A percentile compares a stretch with the other conserved stretches of the same genome.
Evolutionary conservation across 495 filamentous ascomycete species (phyloP).

Genomic region (Elaphomyces granulatus): DNA sequence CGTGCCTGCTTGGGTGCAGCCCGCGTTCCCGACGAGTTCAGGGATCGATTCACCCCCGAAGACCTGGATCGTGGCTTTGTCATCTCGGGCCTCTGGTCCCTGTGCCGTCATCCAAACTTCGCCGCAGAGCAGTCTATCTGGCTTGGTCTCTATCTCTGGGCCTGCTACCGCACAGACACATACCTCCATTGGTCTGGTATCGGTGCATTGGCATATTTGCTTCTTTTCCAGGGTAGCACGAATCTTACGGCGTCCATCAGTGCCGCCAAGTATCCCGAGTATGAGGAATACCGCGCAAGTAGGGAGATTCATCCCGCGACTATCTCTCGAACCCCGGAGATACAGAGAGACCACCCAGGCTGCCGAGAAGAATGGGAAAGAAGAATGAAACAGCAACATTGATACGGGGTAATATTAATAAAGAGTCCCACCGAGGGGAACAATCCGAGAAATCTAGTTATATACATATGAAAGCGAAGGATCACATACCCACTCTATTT

Average conservation of each 20-base stretch:
- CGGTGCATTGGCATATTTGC: constrained; percentile 54
- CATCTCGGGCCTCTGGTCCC: constrained; percentile 71
- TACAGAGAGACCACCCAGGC: constrained; percentile 1
- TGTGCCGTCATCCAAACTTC: constrained; percentile 87
- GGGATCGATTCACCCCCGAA: constrained; percentile 37
- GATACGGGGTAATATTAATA: too few relatives aligned
- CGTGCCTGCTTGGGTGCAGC: constrained; percentile 53
- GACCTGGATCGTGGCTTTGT: constrained; percentile 90
- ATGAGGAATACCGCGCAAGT: constrained; percentile 68
- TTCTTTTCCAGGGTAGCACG: constrained; percentile 80
- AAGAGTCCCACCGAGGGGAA: too few relatives aligned
- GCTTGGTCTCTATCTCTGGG: constrained; percentile 78
- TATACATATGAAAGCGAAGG: too few relatives aligned
- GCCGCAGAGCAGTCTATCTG: constrained; percentile 85
- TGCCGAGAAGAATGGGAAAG: background rate
- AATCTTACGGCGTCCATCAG: constrained; percentile 75
- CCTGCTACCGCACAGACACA: constrained; percentile 51
- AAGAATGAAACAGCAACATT: too few relatives aligned
- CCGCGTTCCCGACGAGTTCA: constrained; percentile 42
- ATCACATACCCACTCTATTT: too few relatives aligned
- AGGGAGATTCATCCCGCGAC: constrained; percentile 64
- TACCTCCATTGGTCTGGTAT: constrained; percentile 64
- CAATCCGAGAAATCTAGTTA: too few relatives aligned
- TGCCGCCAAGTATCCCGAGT: constrained; percentile 73
- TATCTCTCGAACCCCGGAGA: constrained; percentile 25